Percentiles rank a stretch among this genome's conserved stretches.
These are phyloP conservation scores for Fusarium sp. DNA, from an alignment of 2,329 filamentous ascomycete genomes.

Conservation along the genomic window DNA sequence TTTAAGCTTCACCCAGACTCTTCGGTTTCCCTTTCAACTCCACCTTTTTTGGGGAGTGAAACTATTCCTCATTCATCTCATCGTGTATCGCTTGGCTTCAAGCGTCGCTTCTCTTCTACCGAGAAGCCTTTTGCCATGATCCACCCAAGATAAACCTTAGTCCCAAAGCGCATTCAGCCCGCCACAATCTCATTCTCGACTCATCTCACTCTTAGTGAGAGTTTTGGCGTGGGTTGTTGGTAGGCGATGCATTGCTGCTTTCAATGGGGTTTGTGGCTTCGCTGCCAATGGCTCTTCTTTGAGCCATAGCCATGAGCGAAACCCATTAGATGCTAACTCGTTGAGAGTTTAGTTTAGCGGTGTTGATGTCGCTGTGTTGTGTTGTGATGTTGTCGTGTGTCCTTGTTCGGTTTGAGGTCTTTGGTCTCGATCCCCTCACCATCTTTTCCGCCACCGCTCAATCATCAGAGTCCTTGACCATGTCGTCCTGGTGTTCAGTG, in stretches of 20 bases:
- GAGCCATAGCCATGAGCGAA: slow-evolving; percentile 24
- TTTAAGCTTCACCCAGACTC: slow-evolving; percentile 17
- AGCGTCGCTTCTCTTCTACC: slow-evolving; percentile 22
- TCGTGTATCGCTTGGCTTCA: slow-evolving; percentile 28
- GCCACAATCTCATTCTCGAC: slow-evolving; percentile 22
- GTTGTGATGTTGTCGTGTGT: slow-evolving; percentile 26
- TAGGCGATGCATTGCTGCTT: slow-evolving; percentile 20
- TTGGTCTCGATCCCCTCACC: slow-evolving; percentile 23
- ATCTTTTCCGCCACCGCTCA: slow-evolving; percentile 31
- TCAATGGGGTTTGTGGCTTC: slow-evolving; percentile 29
- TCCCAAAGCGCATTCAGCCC: slow-evolving; percentile 31
- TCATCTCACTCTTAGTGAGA: slow-evolving; percentile 12
- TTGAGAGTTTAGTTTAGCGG: slow-evolving; percentile 15
- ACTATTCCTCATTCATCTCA: slow-evolving; percentile 30
- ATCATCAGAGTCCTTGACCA: slow-evolving; percentile 43
- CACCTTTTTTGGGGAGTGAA: slow-evolving; percentile 25
- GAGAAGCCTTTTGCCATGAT: slow-evolving; percentile 24
- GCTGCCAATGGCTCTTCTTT: slow-evolving; percentile 27
- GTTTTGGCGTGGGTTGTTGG: slow-evolving; percentile 16
- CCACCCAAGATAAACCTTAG: slow-evolving; percentile 24
- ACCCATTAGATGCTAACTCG: slow-evolving; percentile 1
- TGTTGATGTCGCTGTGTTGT: slow-evolving; percentile 18
- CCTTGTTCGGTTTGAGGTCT: slow-evolving; percentile 32
- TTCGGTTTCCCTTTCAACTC: slow-evolving; percentile 15
- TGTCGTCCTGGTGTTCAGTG: slow-evolving; percentile 48